These are phyloP conservation scores for Aspergillus carlsbadensis DNA, from an alignment of 495 filamentous ascomycete species.

Conservation along the genomic window DNA sequence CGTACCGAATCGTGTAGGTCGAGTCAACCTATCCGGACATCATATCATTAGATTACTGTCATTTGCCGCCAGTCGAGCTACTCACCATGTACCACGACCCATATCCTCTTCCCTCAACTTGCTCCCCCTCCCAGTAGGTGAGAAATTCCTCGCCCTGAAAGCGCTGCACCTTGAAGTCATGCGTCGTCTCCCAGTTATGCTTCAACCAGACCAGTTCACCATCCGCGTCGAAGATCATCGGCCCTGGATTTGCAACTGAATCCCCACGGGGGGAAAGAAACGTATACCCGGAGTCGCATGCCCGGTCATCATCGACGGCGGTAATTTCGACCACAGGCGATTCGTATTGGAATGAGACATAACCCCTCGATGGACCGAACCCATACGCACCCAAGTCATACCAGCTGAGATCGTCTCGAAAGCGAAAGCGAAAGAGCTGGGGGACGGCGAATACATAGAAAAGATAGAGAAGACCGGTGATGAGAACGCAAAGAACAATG, in stretches of 20 bases:
- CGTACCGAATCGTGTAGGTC: constrained; percentile 40
- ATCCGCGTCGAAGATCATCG: constrained; percentile 45
- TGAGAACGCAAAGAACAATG: constrained; percentile 11
- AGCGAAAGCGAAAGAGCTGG: constrained; percentile 30
- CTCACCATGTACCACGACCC: constrained; percentile 52
- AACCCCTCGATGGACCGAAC: constrained; percentile 33
- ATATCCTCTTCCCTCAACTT: constrained; percentile 46
- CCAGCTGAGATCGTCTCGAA: constrained; percentile 31
- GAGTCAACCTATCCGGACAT: constrained; percentile 34
- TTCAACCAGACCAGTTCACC: constrained; percentile 48
- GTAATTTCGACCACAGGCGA: constrained; percentile 34
- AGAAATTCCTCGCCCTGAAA: constrained; percentile 48
- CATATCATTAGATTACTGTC: not conserved
- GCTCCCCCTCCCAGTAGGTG: constrained; percentile 55
- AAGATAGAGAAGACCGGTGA: constrained; percentile 24
- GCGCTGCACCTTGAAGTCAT: constrained; percentile 46
- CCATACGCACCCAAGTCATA: constrained; percentile 39
- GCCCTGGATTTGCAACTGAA: constrained; percentile 39
- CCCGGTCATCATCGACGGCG: constrained; percentile 22
- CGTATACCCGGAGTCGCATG: constrained; percentile 43
- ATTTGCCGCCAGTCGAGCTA: not conserved
- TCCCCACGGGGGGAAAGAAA: constrained; percentile 46
- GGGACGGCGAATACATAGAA: constrained; percentile 29
- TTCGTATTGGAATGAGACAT: constrained; percentile 33
- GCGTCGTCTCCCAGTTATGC: constrained; percentile 38